Conservation (phyloP, 805 yeast species). For the Candida schatavii region DNA sequence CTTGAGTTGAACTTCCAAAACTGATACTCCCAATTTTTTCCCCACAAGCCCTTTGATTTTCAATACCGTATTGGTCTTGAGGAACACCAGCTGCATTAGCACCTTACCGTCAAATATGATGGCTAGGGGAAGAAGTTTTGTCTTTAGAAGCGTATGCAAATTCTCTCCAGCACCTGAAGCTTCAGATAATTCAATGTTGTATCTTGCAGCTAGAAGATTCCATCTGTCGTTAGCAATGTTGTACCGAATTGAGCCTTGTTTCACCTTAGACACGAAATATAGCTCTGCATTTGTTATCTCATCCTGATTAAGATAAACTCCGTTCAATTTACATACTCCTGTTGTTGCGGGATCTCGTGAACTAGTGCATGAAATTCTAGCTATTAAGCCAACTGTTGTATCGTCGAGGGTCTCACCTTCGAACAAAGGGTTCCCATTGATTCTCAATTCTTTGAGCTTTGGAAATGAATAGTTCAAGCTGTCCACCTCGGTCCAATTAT, state of each 20-base stretch:
- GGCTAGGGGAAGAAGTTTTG: not conserved
- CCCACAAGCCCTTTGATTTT: constrained; percentile 34
- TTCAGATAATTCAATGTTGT: constrained; percentile 22
- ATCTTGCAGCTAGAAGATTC: constrained; percentile 35
- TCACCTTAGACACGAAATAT: constrained; percentile 56
- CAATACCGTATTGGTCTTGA: constrained; percentile 20
- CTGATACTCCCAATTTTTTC: constrained; percentile 12
- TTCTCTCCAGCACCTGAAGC: not conserved
- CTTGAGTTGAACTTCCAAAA: constrained; percentile 23
- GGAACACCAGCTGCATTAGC: constrained; percentile 5
- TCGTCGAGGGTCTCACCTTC: constrained; percentile 25
- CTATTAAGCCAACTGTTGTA: constrained; percentile 40
- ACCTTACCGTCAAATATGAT: not conserved
- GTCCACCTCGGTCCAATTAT: constrained; percentile 50
- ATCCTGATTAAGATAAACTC: constrained; percentile 43
- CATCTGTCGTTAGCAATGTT: constrained; percentile 33
- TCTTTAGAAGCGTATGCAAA: not conserved
- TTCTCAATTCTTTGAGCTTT: constrained; percentile 41
- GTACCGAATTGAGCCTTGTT: constrained; percentile 18
- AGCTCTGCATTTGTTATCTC: constrained; percentile 67
- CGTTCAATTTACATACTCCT: constrained; percentile 45
- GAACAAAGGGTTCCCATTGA: constrained; percentile 54
- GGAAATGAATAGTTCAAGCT: constrained; percentile 21
- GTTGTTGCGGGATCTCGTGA: not conserved
- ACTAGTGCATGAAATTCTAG: constrained; percentile 34